Base-by-base conservation (phyloP, 306 rosid genomes). In the Parietaria judaica region DNA sequence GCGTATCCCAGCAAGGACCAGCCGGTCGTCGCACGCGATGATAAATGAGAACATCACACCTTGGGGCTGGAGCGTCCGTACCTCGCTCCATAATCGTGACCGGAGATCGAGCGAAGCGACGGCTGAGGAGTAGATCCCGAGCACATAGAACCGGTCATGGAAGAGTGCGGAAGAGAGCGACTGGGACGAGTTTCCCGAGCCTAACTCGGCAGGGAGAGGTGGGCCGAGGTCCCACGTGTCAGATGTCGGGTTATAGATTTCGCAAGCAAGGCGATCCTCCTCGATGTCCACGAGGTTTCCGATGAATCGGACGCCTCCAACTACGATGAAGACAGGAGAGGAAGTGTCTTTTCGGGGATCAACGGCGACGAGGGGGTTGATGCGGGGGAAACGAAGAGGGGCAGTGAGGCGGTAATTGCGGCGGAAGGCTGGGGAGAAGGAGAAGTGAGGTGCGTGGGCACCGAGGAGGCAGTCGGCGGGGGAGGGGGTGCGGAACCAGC, bases 241-340 rank as follows among this genome's bases (percentile, higher is more conserved):
- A 15, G 70, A 39, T 11, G 39, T 8, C 11, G 95, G 97, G 37
- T 83, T 67, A 62, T 83, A 90, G 3, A 90, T 81, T 58, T 90
- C 95, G 15, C 76, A 83, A 36, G 79, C 94, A 38, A 90, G 70
- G 36, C 83, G 88, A 41, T 41, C 45, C 45, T 90, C 94, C 74
- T 87, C 95, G 1, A 90, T 87, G 44, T 90, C 95, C 36, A 90
- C 88, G 12, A 84, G 64, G 55, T 86, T 88, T 9, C 94, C 90
- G 6, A 84, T 79, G 66, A 87, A 85, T 61, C 81, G 73, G n/a
- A 90, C 95, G 0, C 94, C 97, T 4, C 87, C 94, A 12, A 79
- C 94, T 36, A 90, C 79, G 6, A 87, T 74, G 73, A 87, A 90
- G 12, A 58, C 74, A 0, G 72, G 68, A 13, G 52, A 7, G 43